Conservation (phyloP, 2,329 filamentous ascomycete genomes). For the Aspergillus caelatus region DNA sequence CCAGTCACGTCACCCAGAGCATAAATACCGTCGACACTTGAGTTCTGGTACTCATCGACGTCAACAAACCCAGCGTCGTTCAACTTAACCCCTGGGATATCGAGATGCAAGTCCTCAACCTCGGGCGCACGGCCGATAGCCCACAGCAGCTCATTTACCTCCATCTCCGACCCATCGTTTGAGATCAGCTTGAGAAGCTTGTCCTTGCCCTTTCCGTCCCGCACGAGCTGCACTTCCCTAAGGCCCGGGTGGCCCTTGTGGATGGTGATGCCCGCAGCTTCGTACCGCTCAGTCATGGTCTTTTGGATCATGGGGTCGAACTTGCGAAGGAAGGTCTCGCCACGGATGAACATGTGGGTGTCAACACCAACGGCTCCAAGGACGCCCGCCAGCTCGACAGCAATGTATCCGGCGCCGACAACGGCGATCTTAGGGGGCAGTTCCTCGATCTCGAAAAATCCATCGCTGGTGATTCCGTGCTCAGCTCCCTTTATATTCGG, state of each 20-base stretch:
- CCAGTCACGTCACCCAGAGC: slow-evolving; percentile 56
- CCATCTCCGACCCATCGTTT: slow-evolving; percentile 47
- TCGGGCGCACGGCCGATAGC: slow-evolving; percentile 53
- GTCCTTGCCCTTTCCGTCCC: slow-evolving; percentile 49
- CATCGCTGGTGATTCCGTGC: slow-evolving; percentile 55
- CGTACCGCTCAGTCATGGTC: slow-evolving; percentile 56
- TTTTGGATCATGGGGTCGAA: slow-evolving; percentile 58
- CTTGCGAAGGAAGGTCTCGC: slow-evolving; percentile 51
- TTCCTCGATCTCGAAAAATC: slow-evolving; percentile 55
- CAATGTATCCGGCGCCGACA: slow-evolving; percentile 56
- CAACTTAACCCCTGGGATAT: slow-evolving; percentile 47
- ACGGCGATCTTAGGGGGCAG: slow-evolving; percentile 54
- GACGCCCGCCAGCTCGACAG: slow-evolving; percentile 55
- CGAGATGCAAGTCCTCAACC: slow-evolving; percentile 45
- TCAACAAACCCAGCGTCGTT: slow-evolving; percentile 43
- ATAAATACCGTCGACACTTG: slow-evolving; percentile 50
- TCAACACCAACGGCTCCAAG: slow-evolving; percentile 53
- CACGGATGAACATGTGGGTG: slow-evolving; percentile 55
- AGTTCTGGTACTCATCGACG: slow-evolving; percentile 57
- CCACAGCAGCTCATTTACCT: slow-evolving; percentile 55
- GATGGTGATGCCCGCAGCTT: slow-evolving; percentile 51
- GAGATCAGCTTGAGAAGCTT: slow-evolving; percentile 50
- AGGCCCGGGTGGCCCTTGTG: slow-evolving; percentile 51
- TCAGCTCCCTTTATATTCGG: slow-evolving; percentile 50
- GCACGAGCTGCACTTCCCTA: slow-evolving; percentile 51